Base-by-base conservation (phyloP, 2,329 filamentous ascomycete species). In the Neodidymelliopsis sp. region DNA sequence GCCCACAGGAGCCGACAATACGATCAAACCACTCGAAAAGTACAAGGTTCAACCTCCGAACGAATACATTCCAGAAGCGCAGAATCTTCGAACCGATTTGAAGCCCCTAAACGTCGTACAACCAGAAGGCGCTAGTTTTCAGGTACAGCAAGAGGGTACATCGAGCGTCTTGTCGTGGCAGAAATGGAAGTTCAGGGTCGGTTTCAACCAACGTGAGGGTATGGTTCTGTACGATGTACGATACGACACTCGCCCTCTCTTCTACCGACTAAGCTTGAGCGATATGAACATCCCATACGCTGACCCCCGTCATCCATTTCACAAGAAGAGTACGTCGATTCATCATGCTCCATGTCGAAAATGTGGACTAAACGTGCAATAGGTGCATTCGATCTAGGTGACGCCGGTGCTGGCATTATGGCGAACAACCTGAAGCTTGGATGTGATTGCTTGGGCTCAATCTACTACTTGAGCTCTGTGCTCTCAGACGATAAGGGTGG, bases 181-280 rank as follows among this genome's bases (percentile, higher is more conserved):
- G 67, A 89, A 87, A 59, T 90, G 87, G 86, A 77, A 81, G 2
- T 85, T 91, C 73, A 77, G 86, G 9, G 79, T 91, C 3, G 81
- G 82, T 25, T 89, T 88, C 74, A 90, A 86, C 67, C 80, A 83
- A 35, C 79, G 88, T 2, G 88, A 89, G 65, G 86, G 86, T 9
- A 81, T 87, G 76, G 84, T 88, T 1, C 73, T 89, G 6, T 85
- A 89, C 60, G 82, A 89, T 66, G 81, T 88, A 56, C 76, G 79
- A 23, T 87, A 87, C 59, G 84, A 83, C 52, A 75, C 77, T 31
- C 80, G 86, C n/a, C 83, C 79, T 54, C 69, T 89, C 1, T 87
- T 89, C 71, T 89, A 88, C 69, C 78, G 86, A 27, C 71, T 89
- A 28, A 82, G 84, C 2, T 73, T 89, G 3, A 85, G 82, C 2